Evolutionary conservation across 179 eudicot genomes (phyloP), one percentile per base, ranked within the genome.

Genomic region (Spinacia oleracea): DNA sequence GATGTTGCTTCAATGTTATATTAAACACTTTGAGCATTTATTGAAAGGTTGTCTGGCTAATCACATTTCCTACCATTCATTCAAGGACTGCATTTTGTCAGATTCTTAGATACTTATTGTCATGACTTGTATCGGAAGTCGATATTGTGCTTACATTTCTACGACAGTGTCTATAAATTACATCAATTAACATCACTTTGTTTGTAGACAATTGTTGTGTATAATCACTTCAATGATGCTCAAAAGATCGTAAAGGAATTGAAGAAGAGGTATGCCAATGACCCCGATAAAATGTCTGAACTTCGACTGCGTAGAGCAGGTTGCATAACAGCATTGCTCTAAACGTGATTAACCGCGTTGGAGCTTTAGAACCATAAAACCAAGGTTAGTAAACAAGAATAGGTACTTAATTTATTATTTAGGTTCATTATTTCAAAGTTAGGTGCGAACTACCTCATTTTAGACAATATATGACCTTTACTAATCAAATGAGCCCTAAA

Each of bases 11-110:
- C 97, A 90, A 74, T 96, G 99, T 80, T 91, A 93, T 66, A 87
- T 85, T 62, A 98, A 96, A 87, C 99, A 90, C 86, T 96, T 96
- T 65, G 98, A 93, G 87, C 96, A 90, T 78, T 86, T 96, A 58
- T 98, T 86, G 76, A 96, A 89, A 80, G 98, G 96, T 76, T 88
- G 92, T 81, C 81, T 96, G 68, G 97, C 99, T 5, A 96, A 93
- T 84, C 91, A 92, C 80, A 81, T 90, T 38, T 78, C 97, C 3
- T 96, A 89, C 87, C 80, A 78, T 18, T 91, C 96, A 42, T 96
- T 83, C 79, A 76, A 87, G 83, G 98, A 96, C 77, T 87, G 83
- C 64, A 91, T 75, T 86, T 91, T 1, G 98, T 91, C 75, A 89
- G 97, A 86, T 42, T 80, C 35, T 67, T 6, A n/a, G n/a, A n/a